Conservation (phyloP, 75 land plant genomes). For the Sequoiadendron giganteum region DNA sequence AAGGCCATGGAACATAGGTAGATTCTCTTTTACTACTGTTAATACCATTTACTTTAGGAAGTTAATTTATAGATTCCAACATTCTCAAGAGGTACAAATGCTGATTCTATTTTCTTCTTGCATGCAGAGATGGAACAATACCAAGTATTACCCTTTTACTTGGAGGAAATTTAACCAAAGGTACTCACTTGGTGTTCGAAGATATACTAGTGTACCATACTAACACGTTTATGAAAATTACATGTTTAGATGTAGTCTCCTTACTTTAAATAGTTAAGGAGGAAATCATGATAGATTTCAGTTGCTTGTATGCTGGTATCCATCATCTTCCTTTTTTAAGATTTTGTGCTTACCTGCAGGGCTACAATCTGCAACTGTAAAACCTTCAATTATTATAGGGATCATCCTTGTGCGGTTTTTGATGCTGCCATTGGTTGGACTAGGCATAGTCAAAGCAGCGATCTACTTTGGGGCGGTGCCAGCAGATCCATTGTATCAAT, state of each 20-base stretch:
- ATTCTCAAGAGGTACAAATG: not conserved
- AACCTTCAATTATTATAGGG: conserved; percentile 17
- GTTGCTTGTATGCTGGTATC: not conserved
- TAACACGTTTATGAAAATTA: not conserved
- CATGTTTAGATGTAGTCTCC: not conserved
- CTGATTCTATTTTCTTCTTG: conserved; percentile 1
- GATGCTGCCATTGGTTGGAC: conserved; percentile 47
- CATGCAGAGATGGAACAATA: conserved; percentile 38
- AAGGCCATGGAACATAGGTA: not conserved
- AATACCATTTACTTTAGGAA: not conserved
- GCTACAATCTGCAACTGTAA: not conserved
- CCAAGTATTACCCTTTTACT: conserved; percentile 35
- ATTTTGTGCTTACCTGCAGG: conserved; percentile 22
- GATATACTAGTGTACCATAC: not conserved
- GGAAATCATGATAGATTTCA: not conserved
- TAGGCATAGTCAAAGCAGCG: conserved; percentile 39
- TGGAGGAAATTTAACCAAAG: conserved; percentile 40
- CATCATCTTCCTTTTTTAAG: not conserved
- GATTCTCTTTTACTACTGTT: not conserved
- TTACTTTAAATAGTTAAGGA: conserved; percentile 3
- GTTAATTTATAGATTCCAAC: not conserved
- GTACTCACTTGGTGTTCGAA: conserved; percentile 8
- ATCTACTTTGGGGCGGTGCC: conserved; percentile 31
- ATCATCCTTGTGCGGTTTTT: conserved; percentile 44
- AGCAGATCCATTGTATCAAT: conserved; percentile 51